phyloP scores from a whole-genome alignment of 2,329 filamentous ascomycete genomes.

The Claviceps sp. region DNA sequence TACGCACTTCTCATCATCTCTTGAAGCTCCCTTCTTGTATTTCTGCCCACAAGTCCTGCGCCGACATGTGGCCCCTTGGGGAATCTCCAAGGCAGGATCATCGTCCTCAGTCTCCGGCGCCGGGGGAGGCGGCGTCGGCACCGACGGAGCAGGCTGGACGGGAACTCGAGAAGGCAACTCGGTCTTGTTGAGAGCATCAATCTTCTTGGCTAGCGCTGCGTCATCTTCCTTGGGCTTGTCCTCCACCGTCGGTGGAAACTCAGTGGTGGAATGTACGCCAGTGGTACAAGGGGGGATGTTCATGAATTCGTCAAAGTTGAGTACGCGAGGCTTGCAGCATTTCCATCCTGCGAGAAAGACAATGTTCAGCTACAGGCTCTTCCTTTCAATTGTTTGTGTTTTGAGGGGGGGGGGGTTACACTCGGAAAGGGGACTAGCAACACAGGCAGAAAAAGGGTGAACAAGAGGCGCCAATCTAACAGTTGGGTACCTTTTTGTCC shows the following conservation, averaged over 20 bases:
- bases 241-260: constrained; percentile 49
- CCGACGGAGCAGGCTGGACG: constrained; percentile 30
- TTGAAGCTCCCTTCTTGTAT: constrained; percentile 46
- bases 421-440: too few relatives aligned
- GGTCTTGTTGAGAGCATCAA: constrained; percentile 35
- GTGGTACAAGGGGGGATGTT: constrained; percentile 81
- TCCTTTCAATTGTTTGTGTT: not conserved
- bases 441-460: too few relatives aligned
- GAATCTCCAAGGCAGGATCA: constrained; percentile 60
- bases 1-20: constrained; percentile 65
- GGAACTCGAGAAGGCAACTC: constrained; percentile 27
- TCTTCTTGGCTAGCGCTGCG: constrained; percentile 27
- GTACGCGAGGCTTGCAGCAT: constrained; percentile 92
- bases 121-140: constrained; percentile 41
- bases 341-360: constrained; percentile 62
- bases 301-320: constrained; percentile 98
- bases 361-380: not conserved
- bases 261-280: constrained; percentile 82
- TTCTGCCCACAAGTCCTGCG: constrained; percentile 57
- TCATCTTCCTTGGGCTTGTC: constrained; percentile 37
- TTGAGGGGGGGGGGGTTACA: not conserved
- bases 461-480: not conserved
- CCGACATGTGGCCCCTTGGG: constrained; percentile 62
- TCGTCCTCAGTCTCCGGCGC: constrained; percentile 76
- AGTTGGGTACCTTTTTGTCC: constrained; percentile 74